Evolutionary conservation across 805 yeast species (phyloP).

Genomic region (Suhomyces xylopsoci): DNA sequence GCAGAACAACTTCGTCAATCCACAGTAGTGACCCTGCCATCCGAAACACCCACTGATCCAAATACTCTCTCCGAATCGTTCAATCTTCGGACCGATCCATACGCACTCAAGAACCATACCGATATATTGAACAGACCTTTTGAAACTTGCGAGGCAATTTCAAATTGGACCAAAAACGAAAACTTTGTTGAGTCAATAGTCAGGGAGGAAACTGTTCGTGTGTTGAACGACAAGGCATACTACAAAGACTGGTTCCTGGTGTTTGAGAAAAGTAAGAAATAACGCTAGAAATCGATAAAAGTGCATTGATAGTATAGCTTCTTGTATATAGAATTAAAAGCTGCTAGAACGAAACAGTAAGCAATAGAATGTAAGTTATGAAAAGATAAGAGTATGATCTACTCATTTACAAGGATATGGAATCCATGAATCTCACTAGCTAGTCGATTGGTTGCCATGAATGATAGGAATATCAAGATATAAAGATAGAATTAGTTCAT

Average conservation of each 20-base stretch:
- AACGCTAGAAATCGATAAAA: too few species aligned
- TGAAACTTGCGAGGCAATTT: constrained; percentile 26
- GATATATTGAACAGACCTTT: constrained; percentile 21
- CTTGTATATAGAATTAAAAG: not conserved
- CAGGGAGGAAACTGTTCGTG: constrained; percentile 28
- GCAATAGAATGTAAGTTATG: too few species aligned
- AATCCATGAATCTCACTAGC: too few species aligned
- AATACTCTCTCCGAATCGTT: constrained; percentile 11
- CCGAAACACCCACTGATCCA: not conserved
- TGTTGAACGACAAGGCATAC: constrained; percentile 36
- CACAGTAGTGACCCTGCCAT: not conserved
- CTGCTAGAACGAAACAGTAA: not conserved
- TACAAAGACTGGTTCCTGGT: constrained; percentile 32
- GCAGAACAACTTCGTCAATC: constrained; percentile 21
- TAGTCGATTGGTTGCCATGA: too few species aligned
- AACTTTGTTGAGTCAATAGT: constrained; percentile 31
- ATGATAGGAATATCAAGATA: too few species aligned
- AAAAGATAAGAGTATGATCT: too few species aligned
- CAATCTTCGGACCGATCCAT: constrained; percentile 38
- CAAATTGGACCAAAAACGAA: constrained; percentile 39
- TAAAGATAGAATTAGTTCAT: too few species aligned
- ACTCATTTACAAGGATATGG: too few species aligned
- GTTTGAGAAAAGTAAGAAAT: not conserved
- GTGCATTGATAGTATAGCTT: not conserved
- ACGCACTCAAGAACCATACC: constrained; percentile 28